Evolutionary conservation across 805 yeast genomes (phyloP), one percentile per base, ranked within the genome.

Genomic region (Starmerella floricola): DNA sequence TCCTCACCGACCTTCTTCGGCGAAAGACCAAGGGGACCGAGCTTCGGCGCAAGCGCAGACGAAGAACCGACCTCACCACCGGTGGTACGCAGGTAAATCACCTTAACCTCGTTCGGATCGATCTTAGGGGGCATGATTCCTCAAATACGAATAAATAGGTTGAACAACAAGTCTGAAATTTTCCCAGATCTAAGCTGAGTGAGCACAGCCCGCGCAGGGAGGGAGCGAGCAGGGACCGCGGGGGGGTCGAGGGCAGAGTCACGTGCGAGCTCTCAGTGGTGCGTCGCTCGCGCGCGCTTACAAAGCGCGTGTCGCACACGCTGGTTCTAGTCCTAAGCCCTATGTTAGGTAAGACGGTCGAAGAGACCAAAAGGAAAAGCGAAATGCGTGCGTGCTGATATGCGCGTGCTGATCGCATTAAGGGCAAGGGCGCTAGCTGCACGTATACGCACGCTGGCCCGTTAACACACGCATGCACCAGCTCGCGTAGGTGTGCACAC

Each of bases 61-160:
- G 97, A 86, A 65, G 96, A 95, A 76, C 97, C 98, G 64, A 91
- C 93, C 78, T 91, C 98, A 79, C 98, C 98, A 83, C 98, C 98
- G 62, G 86, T 93, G 73, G 98, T 96, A 82, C 98, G 85, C 73
- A 91, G 76, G 84, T 88, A 88, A 74, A 91, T 76, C 83, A 74
- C 84, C 74, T 87, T 87, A 69, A 91, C 95, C 83, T 91, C 98
- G 76, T 60, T 73, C 67, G 98, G 98, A 72, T 91, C 98, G 74
- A 87, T 78, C 78, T 91, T 85, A 76, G 95, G 95, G 74, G 95
- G 94, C 95, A 85, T 55, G 31, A 30, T 45, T 34, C 41, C 35
- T 38, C 32, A 38, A 36, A 23, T 23, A 23, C 26, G 8, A 33
- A 33, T 42, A 37, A 34, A 42, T 36, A 38, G 33, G 40, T 37